Evolutionary conservation across 176 grass and related monocot species (phyloP).

Genomic region (Rhynchospora breviuscula): DNA sequence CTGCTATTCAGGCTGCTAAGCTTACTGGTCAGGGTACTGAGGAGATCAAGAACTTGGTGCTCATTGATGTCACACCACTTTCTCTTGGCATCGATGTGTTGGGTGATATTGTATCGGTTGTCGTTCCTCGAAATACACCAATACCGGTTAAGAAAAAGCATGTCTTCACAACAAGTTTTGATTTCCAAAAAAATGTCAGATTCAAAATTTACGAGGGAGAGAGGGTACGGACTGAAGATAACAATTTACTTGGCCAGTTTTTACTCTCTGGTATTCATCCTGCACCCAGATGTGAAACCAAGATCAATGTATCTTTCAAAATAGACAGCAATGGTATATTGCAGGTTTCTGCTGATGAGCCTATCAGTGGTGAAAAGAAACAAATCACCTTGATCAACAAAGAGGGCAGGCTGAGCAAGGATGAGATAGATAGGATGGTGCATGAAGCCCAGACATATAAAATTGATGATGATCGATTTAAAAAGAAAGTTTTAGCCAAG

Average conservation of each 20-base stretch:
- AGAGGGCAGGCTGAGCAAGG: not conserved
- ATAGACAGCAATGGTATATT: not conserved
- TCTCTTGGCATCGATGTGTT: not conserved
- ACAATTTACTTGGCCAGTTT: not conserved
- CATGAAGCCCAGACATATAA: not conserved
- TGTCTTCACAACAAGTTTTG: not conserved
- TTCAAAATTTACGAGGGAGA: not conserved
- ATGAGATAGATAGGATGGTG: conserved; percentile 31
- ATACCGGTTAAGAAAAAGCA: not conserved
- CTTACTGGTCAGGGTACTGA: not conserved
- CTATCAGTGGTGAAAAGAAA: not conserved
- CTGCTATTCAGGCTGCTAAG: not conserved
- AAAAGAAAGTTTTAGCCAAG: not conserved
- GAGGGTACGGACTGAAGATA: not conserved
- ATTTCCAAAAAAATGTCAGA: not conserved
- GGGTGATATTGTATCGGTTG: not conserved
- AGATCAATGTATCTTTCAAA: not conserved
- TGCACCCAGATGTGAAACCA: not conserved
- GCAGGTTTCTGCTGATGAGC: not conserved
- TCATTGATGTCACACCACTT: not conserved
- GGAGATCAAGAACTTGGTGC: not conserved
- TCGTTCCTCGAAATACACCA: not conserved
- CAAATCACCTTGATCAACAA: not conserved
- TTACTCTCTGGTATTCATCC: not conserved
- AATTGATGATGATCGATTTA: not conserved